These are phyloP conservation scores for Saturnispora kantuleensis DNA, from an alignment of 805 yeast genomes.

Conservation along the genomic window DNA sequence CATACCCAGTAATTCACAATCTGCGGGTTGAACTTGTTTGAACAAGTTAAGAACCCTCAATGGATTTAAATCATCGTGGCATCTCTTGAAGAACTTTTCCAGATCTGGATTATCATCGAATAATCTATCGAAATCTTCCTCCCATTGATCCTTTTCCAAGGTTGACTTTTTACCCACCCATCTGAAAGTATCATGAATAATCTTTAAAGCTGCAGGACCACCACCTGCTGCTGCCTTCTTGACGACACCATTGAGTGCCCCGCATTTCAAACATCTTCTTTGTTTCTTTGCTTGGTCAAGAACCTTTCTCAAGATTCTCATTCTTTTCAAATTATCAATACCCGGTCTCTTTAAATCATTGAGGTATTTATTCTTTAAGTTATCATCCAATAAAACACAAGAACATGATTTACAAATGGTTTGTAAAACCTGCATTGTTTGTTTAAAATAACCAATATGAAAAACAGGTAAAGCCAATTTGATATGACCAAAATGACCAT, in stretches of 20 bases:
- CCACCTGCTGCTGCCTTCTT: constrained; percentile 90
- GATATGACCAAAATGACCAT: constrained; percentile 97
- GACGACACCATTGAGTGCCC: constrained; percentile 90
- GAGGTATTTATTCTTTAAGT: constrained; percentile 55
- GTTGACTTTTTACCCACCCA: constrained; percentile 89
- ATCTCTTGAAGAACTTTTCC: constrained; percentile 76
- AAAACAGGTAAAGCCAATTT: constrained; percentile 90
- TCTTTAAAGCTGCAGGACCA: constrained; percentile 87
- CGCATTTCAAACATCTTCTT: constrained; percentile 81
- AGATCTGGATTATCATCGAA: constrained; percentile 73
- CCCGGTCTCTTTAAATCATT: constrained; percentile 80
- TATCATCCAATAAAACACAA: constrained; percentile 62
- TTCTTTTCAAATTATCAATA: constrained; percentile 81
- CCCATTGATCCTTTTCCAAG: constrained; percentile 81
- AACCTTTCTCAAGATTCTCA: constrained; percentile 75
- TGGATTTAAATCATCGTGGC: constrained; percentile 91
- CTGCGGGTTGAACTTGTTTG: constrained; percentile 75
- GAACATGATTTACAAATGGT: constrained; percentile 88
- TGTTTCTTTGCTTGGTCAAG: constrained; percentile 93
- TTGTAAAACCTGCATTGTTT: constrained; percentile 79
- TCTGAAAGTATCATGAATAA: constrained; percentile 91
- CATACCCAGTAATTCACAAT: constrained; percentile 87
- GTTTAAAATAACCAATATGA: constrained; percentile 94
- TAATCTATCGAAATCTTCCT: constrained; percentile 72
- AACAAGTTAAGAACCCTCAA: constrained; percentile 78